Evolutionary conservation across 352 stramenopile genomes (phyloP), one percentile per base, ranked within the genome.

Genomic region (Globisporangium radiosum): DNA sequence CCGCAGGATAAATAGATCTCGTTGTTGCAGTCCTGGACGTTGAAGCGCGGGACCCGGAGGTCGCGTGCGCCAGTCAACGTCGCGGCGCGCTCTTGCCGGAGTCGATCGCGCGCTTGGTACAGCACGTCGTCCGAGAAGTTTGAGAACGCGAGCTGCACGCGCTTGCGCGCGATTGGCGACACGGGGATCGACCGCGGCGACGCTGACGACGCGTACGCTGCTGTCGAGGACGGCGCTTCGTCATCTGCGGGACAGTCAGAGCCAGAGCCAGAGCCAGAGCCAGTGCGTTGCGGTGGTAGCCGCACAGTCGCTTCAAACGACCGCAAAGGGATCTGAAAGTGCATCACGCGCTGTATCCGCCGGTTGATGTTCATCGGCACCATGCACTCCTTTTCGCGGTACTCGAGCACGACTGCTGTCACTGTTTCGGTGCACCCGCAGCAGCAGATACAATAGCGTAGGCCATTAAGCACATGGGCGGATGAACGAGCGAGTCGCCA

Each of bases 311-410:
- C 85, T 53, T 95, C 85, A 63, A 95, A 95, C 2, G 85, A 87
- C 60, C 83, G 75, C 51, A 92, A 65, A 25, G 84, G 82, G 59
- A 94, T 92, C 66, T 90, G 75, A 59, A 94, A 91, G 54, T 95
- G 86, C 86, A 95, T 95, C 54, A 93, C 82, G 17, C 85, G 83
- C 49, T 88, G 84, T 78, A 95, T 95, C 64, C 86, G 79, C 45
- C 78, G 70, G 64, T 92, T 90, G 66, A 94, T 92, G 61, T 82
- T 90, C 48, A 73, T 76, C 36, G 85, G 80, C 57, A 95, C 77
- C 64, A 85, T 81, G 63, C 74, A 83, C 54, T 95, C 84, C 52
- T 94, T 95, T 54, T 93, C 84, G 19, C 85, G 81, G 56, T 95
- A 95, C 55, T 93, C 85, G 14, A 95, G 68, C 57, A 95, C 86